These are phyloP conservation scores for Botrytis fabae DNA, from an alignment of 2,329 filamentous ascomycete genomes.

Conservation along the genomic window DNA sequence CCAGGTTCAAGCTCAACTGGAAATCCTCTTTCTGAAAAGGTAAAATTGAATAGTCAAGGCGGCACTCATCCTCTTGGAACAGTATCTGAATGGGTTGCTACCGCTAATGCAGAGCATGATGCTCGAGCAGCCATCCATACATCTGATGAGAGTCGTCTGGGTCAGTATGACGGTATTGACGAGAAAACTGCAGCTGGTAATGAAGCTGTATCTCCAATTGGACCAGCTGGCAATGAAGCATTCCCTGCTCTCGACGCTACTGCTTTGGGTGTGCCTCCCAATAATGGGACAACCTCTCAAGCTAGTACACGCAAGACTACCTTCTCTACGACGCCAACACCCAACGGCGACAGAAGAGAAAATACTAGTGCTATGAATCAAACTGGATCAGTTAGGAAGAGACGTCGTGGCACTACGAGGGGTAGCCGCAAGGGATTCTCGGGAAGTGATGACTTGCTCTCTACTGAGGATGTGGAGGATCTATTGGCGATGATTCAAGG, in stretches of 20 bases:
- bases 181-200: constrained; percentile 33
- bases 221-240: constrained; percentile 46
- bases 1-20: constrained; percentile 30
- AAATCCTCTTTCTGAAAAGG: constrained; percentile 26
- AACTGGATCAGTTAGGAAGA: constrained; percentile 56
- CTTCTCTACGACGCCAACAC: constrained; percentile 48
- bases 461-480: constrained; percentile 74
- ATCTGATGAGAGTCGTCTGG: constrained; percentile 25
- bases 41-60: constrained; percentile 32
- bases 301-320: constrained; percentile 55
- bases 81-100: constrained; percentile 36
- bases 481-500: constrained; percentile 82
- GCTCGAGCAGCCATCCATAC: constrained; percentile 27
- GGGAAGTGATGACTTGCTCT: constrained; percentile 72
- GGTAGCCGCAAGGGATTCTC: constrained; percentile 64
- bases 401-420: constrained; percentile 66
- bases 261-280: constrained; percentile 20
- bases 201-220: constrained; percentile 47
- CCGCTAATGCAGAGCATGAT: constrained; percentile 31
- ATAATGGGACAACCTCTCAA: constrained; percentile 35
- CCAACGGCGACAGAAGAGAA: constrained; percentile 28
- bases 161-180: constrained; percentile 32
- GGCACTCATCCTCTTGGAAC: constrained; percentile 33
- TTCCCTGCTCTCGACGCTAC: constrained; percentile 50
- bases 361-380: constrained; percentile 24